Conservation (phyloP, 2,329 filamentous ascomycete species). For the Alternaria dauci region DNA sequence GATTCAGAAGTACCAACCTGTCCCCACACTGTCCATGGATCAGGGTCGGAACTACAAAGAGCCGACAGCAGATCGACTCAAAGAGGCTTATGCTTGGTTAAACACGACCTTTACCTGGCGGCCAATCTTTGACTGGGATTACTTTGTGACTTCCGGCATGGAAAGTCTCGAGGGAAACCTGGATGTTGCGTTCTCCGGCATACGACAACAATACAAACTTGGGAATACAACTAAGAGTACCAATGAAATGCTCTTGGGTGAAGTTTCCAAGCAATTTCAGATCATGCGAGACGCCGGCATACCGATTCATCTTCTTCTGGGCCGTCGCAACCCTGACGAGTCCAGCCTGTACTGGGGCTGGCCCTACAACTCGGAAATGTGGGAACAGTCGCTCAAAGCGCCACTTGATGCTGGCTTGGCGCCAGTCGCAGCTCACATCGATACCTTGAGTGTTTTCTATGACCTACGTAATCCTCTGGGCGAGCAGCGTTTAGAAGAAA, state of each 20-base stretch:
- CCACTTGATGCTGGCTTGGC: conserved; percentile 26
- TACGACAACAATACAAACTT: background rate
- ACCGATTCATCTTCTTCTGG: conserved; percentile 35
- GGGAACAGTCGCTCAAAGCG: conserved; percentile 21
- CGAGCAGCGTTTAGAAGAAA: conserved; percentile 17
- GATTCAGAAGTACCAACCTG: conserved; percentile 15
- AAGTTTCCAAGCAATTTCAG: conserved; percentile 22
- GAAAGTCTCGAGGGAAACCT: background rate
- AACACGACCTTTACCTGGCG: conserved; percentile 32
- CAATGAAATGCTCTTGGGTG: background rate
- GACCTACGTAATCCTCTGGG: conserved; percentile 35
- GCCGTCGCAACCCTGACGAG: conserved; percentile 20
- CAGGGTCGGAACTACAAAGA: background rate
- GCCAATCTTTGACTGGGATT: conserved; percentile 42
- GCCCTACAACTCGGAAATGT: conserved; percentile 13
- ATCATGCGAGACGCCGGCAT: conserved; percentile 24
- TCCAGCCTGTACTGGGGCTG: conserved; percentile 40
- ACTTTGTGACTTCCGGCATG: conserved; percentile 21
- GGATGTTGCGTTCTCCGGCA: background rate
- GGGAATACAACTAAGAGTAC: background rate
- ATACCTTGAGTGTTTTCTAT: conserved; percentile 36
- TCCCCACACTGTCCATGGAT: background rate
- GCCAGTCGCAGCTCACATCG: conserved; percentile 25
- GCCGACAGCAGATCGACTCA: background rate
- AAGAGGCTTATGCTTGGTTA: conserved; percentile 30